Conservation (phyloP, 1,139 yeast species). For the Magnusiomyces magnusii region DNA sequence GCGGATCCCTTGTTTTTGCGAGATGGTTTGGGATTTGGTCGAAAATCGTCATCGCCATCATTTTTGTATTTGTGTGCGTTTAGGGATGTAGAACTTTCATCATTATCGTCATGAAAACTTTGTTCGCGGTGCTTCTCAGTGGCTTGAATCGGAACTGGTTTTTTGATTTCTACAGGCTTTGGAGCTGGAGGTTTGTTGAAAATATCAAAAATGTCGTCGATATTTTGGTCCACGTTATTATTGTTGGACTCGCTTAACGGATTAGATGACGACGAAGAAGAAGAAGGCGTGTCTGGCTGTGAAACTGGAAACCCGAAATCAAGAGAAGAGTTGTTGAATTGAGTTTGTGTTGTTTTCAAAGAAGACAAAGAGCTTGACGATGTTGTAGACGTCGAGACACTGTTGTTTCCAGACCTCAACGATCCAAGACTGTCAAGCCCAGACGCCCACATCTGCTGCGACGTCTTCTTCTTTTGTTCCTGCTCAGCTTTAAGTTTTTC, state of each 20-base stretch:
- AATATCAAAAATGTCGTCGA: conserved; percentile 31
- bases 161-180: neutral
- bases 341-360: too few species aligned
- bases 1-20: neutral
- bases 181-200: conserved; percentile 28
- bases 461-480: conserved; percentile 10
- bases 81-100: neutral
- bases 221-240: conserved; percentile 14
- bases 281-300: too few species aligned
- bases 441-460: conserved; percentile 6
- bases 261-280: too few species aligned
- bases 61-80: neutral
- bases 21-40: neutral
- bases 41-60: neutral
- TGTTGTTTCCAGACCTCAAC: conserved; percentile 3
- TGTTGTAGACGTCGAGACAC: neutral
- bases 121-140: neutral
- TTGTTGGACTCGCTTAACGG: too few species aligned
- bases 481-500: conserved; percentile 17
- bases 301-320: too few species aligned
- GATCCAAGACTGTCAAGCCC: conserved; percentile 17
- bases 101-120: neutral
- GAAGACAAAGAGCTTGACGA: too few species aligned
- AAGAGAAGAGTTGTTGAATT: too few species aligned
- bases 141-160: conserved; percentile 8